These are phyloP conservation scores for Theileria annulata DNA, from an alignment of 169 alveolate genomes.

Conservation along the genomic window DNA sequence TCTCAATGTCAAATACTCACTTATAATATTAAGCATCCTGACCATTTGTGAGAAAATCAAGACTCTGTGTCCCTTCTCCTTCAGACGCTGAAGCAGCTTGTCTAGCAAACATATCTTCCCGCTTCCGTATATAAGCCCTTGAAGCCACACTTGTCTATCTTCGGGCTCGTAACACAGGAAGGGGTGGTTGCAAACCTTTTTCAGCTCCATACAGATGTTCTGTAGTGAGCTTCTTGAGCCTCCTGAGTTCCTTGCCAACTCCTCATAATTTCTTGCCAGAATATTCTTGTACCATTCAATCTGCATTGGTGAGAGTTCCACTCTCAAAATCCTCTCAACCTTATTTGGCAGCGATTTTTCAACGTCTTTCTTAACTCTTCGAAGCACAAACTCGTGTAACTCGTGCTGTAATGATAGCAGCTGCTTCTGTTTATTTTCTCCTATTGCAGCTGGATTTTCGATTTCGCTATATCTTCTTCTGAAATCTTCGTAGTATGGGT, in stretches of 20 bases:
- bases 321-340: constrained; percentile 87
- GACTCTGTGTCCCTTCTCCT: constrained; percentile 91
- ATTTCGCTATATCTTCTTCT: constrained; percentile 80
- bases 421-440: constrained; percentile 85
- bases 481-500: constrained; percentile 81
- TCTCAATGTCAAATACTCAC: constrained; percentile 92
- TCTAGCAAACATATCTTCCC: constrained; percentile 95
- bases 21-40: constrained; percentile 93
- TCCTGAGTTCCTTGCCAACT: constrained; percentile 85
- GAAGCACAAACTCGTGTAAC: constrained; percentile 82
- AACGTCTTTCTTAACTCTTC: constrained; percentile 89
- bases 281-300: constrained; percentile 84
- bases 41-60: constrained; percentile 97
- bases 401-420: constrained; percentile 83
- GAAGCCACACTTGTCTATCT: constrained; percentile 79
- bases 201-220: constrained; percentile 93
- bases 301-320: constrained; percentile 88
- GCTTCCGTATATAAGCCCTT: constrained; percentile 85
- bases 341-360: constrained; percentile 88
- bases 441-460: constrained; percentile 86
- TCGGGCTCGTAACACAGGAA: constrained; percentile 93
- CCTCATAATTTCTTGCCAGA: constrained; percentile 86
- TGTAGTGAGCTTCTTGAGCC: constrained; percentile 87
- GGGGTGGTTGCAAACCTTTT: constrained; percentile 98
- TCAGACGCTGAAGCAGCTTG: constrained; percentile 87